Percentiles rank a stretch among this genome's conserved stretches.
Conservation (phyloP, 352 stramenopile species). For the Phytophthora tentaculata region DNA sequence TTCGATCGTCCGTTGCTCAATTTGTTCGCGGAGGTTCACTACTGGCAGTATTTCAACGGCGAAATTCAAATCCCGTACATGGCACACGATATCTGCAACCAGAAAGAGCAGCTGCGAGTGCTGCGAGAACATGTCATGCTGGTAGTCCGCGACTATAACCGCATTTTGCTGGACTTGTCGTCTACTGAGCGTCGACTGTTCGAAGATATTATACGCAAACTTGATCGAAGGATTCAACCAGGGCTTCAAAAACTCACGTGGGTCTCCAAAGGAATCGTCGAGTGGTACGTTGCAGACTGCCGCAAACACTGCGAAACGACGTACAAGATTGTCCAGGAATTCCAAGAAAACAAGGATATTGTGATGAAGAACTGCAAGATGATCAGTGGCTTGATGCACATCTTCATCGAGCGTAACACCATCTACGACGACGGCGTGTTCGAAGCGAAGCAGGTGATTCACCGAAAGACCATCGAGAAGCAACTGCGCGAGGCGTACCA, state of each 20-base stretch:
- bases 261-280: constrained; percentile 91
- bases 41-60: constrained; percentile 92
- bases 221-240: constrained; percentile 93
- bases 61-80: constrained; percentile 95
- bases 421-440: constrained; percentile 95
- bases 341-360: constrained; percentile 91
- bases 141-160: constrained; percentile 96
- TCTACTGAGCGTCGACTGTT: constrained; percentile 93
- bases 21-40: constrained; percentile 93
- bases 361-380: constrained; percentile 91
- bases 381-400: constrained; percentile 88
- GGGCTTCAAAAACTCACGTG: constrained; percentile 95
- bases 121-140: constrained; percentile 95
- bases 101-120: constrained; percentile 92
- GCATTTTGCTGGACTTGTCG: constrained; percentile 92
- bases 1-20: constrained; percentile 94
- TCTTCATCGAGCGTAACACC: constrained; percentile 94
- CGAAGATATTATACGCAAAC: constrained; percentile 94
- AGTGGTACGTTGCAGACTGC: constrained; percentile 93
- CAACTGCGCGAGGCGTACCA: constrained; percentile 81
- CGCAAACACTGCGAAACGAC: constrained; percentile 90
- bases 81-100: constrained; percentile 95
- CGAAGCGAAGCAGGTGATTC: constrained; percentile 90
- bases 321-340: constrained; percentile 90
- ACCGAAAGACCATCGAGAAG: constrained; percentile 85